Evolutionary conservation across 1,139 yeast genomes (phyloP), one percentile per base, ranked within the genome.

Genomic region (Suhomyces bribrorum): DNA sequence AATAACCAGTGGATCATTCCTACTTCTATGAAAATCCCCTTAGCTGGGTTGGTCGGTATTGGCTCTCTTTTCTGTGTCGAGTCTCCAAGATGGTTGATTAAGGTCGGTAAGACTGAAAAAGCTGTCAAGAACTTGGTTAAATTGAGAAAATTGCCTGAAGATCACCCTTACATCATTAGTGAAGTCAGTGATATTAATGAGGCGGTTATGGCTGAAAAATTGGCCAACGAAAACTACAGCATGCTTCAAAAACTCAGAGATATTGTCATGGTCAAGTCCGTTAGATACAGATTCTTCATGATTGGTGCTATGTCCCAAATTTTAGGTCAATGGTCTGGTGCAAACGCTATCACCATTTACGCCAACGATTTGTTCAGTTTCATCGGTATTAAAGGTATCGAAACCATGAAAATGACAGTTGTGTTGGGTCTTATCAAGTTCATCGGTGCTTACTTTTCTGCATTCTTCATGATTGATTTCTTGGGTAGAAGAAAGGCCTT

Each of bases 311-410:
- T 64, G 40, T 62, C 77, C 7, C 81, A 79, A 49, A 43, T 80
- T 32, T 63, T 80, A 37, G 79, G 81, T 34, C 85, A 80, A 59
- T 77, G 83, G 77, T 66, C 79, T 37, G 86, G 86, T 36, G 81
- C 83, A 15, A 79, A 78, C 46, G 78, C 83, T 2, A 44, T 55
- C 28, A 54, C 59, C 20, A 53, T 54, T 28, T 55, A 55, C 22
- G 78, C 85, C 14, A 73, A 79, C 15, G 77, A 76, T 45, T 66
- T 80, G 42, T 78, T 80, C 52, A 65, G 67, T 17, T 64, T 76
- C 37, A 69, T 75, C 41, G 85, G 85, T 38, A 54, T 66, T 37
- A 42, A 33, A 12, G 59, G 59, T 15, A 43, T 50, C n/a, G 69
- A 66, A 17, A 57, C 54, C 14, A 57, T 73, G 57, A 63, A 68